Evolutionary conservation across 179 eudicot species (phyloP), one percentile per base, ranked within the genome.

Genomic region (Beta macrorhiza): DNA sequence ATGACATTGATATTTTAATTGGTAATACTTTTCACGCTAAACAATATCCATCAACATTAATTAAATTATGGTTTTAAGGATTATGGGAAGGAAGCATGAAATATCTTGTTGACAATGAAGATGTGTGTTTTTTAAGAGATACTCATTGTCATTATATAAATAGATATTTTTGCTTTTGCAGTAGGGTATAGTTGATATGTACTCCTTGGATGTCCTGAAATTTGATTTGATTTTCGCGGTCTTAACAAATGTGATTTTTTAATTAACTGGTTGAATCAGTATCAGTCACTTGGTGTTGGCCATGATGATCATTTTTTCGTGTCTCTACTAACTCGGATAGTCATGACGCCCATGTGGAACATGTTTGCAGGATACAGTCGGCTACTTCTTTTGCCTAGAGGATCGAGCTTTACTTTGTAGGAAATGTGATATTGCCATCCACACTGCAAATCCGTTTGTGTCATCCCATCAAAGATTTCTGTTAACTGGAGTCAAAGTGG

Each of bases 311-410:
- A 22, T 8, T 62, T 77, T 22, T 78, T 9, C 5, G 65, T 53
- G 13, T 67, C 73, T 51, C 49, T 7, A 42, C 17, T 51, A 72
- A 62, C 62, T 74, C 16, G 44, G 79, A 25, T 32, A 56, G 59
- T 68, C 5, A 16, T 81, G 67, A 47, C 53, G 11, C 9, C 2
- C 2, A 8, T 80, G 71, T 80, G 51, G 52, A 74, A 64, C 19
- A 13, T 74, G 53, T 78, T 37, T 91, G 76, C 96, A 94, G 98
- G 98, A 94, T 53, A 59, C 89, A 51, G 90, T 89, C 74, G 98
- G 97, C 78, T 93, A 91, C 82, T 93, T 94, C 89, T 93, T 95
- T 81, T 94, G 97, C 85, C 78, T 94, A 74, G 93, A 94, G 90
- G 97, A 94, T 80, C 86, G 98, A 71, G 98, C 98, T 77, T 82